Conservation (phyloP, 345 rosid species). For the Gossypioides kirkii region DNA sequence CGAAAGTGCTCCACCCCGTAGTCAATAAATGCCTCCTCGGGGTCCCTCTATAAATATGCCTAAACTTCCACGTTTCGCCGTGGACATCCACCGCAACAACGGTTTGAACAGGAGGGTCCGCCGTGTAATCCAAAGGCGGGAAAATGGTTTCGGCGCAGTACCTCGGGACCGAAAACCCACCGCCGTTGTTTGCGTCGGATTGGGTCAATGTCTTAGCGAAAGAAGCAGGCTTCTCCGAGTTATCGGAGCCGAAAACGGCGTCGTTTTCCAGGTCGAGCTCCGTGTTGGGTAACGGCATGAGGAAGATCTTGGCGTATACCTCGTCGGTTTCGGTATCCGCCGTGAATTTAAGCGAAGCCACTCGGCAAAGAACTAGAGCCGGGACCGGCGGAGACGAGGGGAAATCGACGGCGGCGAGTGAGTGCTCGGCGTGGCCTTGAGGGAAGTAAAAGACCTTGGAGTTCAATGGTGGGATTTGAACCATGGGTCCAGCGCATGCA, state of each 20-base stretch:
- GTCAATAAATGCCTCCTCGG: constrained; percentile 90
- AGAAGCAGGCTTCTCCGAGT: constrained; percentile 67
- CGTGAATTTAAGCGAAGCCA: constrained; percentile 58
- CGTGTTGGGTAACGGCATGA: constrained; percentile 40
- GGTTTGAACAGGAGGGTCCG: constrained; percentile 90
- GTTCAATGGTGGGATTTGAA: constrained; percentile 70
- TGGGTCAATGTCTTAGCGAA: constrained; percentile 91
- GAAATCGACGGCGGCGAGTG: constrained; percentile 52
- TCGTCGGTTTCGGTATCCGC: constrained; percentile 88
- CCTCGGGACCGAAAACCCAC: constrained; percentile 95
- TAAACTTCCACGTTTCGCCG: constrained; percentile 85
- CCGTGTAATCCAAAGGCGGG: constrained; percentile 72
- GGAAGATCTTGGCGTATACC: constrained; percentile 61
- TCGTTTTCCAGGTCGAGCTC: constrained; percentile 32
- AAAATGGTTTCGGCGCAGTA: constrained; percentile 96
- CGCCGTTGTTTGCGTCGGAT: constrained; percentile 97
- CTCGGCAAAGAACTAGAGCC: constrained; percentile 55
- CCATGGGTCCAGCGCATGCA: constrained; percentile 96
- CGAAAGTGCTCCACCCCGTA: constrained; percentile 96
- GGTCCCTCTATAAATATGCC: constrained; percentile 94
- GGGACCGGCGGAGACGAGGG: constrained; percentile 45
- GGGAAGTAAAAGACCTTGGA: constrained; percentile 77
- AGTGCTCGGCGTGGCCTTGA: constrained; percentile 89
- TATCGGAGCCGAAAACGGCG: constrained; percentile 26
- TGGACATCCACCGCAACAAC: constrained; percentile 84